Percentiles rank a stretch among this genome's conserved stretches.
These are phyloP conservation scores for Graphium sp. DNA, from an alignment of 2,329 filamentous ascomycete genomes.

Conservation along the genomic window DNA sequence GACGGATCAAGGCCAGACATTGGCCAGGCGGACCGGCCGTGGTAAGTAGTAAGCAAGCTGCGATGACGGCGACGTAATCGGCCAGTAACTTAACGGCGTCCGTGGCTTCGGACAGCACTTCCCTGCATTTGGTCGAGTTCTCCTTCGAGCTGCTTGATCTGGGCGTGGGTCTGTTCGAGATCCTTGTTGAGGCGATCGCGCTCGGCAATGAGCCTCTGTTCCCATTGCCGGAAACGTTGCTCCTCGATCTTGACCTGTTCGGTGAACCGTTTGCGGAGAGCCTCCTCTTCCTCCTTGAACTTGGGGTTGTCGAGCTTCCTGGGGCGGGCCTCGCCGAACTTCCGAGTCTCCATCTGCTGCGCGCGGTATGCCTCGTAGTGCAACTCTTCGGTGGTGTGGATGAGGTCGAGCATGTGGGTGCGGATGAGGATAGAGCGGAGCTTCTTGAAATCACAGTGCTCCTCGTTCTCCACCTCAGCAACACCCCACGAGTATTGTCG, in stretches of 20 bases:
- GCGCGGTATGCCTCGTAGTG: conserved; percentile 99
- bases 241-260: conserved; percentile 99
- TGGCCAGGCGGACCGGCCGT: too few relatives aligned
- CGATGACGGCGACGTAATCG: not conserved
- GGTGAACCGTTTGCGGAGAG: conserved; percentile 94
- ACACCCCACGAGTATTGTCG: conserved; percentile 99
- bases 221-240: conserved; percentile 97
- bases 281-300: conserved; percentile 99
- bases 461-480: conserved; percentile 98
- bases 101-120: conserved; percentile 76
- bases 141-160: conserved; percentile 77
- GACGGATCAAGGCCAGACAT: too few relatives aligned
- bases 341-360: conserved; percentile 98
- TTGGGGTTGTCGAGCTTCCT: conserved; percentile 99
- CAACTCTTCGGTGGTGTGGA: conserved; percentile 97
- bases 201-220: conserved; percentile 99
- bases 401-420: conserved; percentile 98
- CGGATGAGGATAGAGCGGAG: conserved; percentile 96
- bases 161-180: conserved; percentile 90
- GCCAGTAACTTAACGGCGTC: conserved; percentile 52
- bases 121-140: conserved; percentile 93
- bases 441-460: conserved; percentile 99
- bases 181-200: conserved; percentile 99
- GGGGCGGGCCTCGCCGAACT: conserved; percentile 94
- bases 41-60: too few relatives aligned